Evolutionary conservation across 2,329 filamentous ascomycete species (phyloP), one percentile per base, ranked within the genome.

Genomic region (Eutypella sp.): DNA sequence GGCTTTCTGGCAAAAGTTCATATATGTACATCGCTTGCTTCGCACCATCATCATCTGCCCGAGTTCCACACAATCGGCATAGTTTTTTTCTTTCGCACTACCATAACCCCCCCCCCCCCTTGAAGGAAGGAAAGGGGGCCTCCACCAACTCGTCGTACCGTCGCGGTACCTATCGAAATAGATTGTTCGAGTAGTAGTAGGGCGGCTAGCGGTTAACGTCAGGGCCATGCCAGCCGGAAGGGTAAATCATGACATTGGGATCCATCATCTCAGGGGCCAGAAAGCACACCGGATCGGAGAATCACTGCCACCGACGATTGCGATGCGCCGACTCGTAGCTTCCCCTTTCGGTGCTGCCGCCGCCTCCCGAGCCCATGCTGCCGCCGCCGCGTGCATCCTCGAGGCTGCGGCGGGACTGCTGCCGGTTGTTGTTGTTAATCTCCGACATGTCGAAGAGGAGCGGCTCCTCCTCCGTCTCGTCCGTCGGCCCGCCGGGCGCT

Each of bases 371-470:
- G 16, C 67, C 73, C 42, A 68, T 64, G 47, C 67, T 67, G 19
- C 62, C 61, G 23, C 66, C 63, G 3, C 68, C 64, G 37, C 69
- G 63, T 1, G 64, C 67, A 50, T 83, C 80, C 53, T 84, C 81
- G 7, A 83, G 61, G 53, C 78, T 84, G 50, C 77, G 72, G 50
- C 80, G 70, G 38, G 75, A 74, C 46, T 75, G 73, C 16, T 63
- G 60, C 13, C 76, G 71, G 53, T 82, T 81, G 59, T 33, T 33
- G 53, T 82, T 81, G 59, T 33, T 33, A 59, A 87, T 78, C 62
- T 89, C 85, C 29, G 82, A 86, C 73, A 89, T 81, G 51, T 85
- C 82, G 63, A 89, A 89, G 9, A 89, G 72, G 9, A 89, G 64
- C 0, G 82, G 82, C 57, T 89, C 85, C 45, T 87, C 85, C 48